Evolutionary conservation across 192 early-diverging fungal species (phyloP).

Genomic region (Allomyces arbusculus): DNA sequence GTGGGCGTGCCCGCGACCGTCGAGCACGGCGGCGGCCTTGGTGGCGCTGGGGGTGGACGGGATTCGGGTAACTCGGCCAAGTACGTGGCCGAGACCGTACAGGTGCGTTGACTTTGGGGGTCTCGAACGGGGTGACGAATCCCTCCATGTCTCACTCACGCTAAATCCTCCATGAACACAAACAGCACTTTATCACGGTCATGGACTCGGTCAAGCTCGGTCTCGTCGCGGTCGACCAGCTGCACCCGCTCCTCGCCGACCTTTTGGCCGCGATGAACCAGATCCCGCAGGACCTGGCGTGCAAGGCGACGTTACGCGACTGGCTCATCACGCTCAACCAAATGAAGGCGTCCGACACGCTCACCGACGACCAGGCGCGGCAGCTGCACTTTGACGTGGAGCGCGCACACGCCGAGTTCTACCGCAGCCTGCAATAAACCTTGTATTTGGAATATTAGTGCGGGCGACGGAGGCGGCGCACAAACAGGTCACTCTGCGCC

Average conservation of each 20-base stretch:
- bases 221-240: conserved; percentile 65
- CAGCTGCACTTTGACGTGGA: conserved; percentile 89
- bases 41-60: conserved; percentile 14
- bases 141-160: background rate
- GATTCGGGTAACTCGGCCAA: conserved; percentile 42
- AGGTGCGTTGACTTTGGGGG: conserved; percentile 10
- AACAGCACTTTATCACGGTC: conserved; percentile 70
- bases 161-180: background rate
- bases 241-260: conserved; percentile 73
- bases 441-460: background rate
- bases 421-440: conserved; percentile 13
- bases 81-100: conserved; percentile 57
- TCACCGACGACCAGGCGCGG: conserved; percentile 62
- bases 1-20: conserved; percentile 92
- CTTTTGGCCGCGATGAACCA: conserved; percentile 76
- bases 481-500: too few relatives aligned
- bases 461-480: background rate
- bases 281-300: conserved; percentile 8
- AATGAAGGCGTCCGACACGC: conserved; percentile 81
- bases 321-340: conserved; percentile 65
- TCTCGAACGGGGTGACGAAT: background rate
- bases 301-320: background rate
- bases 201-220: conserved; percentile 76
- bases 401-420: conserved; percentile 43
- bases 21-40: conserved; percentile 53